Conservation (phyloP, 2,329 filamentous ascomycete species). For the Talaromyces sp. region DNA sequence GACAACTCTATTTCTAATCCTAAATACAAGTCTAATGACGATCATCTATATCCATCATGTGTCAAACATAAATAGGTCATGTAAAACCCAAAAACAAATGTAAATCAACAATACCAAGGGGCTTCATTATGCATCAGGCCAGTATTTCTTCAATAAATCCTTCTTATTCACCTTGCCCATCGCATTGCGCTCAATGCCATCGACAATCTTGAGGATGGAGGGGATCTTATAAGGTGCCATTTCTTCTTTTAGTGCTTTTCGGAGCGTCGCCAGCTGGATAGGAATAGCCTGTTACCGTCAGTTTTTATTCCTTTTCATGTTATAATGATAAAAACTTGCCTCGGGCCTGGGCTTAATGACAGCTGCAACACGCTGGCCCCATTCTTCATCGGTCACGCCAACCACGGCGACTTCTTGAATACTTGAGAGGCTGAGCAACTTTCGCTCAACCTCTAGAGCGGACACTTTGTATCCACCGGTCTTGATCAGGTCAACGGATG, state of each 20-base stretch:
- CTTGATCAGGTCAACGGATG: conserved; percentile 51
- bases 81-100: not conserved
- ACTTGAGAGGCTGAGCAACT: conserved; percentile 44
- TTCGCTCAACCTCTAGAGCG: conserved; percentile 50
- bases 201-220: conserved; percentile 75
- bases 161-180: conserved; percentile 73
- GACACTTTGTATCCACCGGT: conserved; percentile 52
- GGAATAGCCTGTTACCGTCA: conserved; percentile 12
- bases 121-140: conserved; percentile 13
- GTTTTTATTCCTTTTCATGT: not conserved
- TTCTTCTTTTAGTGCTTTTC: conserved; percentile 53
- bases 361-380: conserved; percentile 51
- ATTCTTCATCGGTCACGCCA: conserved; percentile 49
- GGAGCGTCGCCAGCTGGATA: conserved; percentile 24
- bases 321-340: conserved; percentile 18
- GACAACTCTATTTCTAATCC: not conserved
- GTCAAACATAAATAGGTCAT: not conserved
- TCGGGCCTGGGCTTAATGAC: conserved; percentile 38
- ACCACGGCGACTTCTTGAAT: conserved; percentile 50
- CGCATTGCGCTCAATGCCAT: conserved; percentile 75
- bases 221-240: conserved; percentile 91
- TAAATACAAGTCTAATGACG: not conserved
- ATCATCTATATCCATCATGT: not conserved
- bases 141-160: conserved; percentile 33
- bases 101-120: not conserved